Evolutionary conservation across 768 basidiomycete species (phyloP).

Genomic region (Exsudoporus frostii): DNA sequence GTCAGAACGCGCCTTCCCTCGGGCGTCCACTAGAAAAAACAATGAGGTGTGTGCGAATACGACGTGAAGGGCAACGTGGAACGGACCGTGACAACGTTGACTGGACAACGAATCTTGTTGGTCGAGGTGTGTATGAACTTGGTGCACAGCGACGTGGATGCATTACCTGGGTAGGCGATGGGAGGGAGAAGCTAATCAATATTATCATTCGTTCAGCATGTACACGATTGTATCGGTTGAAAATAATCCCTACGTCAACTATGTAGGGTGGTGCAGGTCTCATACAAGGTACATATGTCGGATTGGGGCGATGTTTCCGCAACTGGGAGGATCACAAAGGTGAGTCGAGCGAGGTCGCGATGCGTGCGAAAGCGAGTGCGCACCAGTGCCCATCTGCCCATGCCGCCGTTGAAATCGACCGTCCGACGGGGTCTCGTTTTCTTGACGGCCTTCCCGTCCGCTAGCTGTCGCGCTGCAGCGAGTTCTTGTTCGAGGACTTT

Average conservation of each 20-base stretch:
- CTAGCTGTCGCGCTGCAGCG: constrained; percentile 63
- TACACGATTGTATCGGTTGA: constrained; percentile 12
- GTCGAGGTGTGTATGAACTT: constrained; percentile 98
- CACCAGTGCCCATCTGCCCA: constrained; percentile 85
- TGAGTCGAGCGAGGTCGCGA: neutral
- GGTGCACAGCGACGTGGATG: constrained; percentile 91
- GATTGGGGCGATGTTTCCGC: constrained; percentile 75
- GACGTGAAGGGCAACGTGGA: neutral
- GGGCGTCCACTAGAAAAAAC: constrained; percentile 83
- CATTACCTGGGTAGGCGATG: constrained; percentile 86
- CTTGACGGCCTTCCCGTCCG: constrained; percentile 82
- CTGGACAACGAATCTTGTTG: constrained; percentile 97
- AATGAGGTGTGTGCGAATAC: neutral
- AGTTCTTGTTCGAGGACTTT: constrained; percentile 76
- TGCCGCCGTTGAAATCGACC: constrained; percentile 89
- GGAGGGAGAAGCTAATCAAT: constrained; percentile 81
- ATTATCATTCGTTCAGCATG: constrained; percentile 25
- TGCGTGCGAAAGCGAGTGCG: constrained; percentile 24
- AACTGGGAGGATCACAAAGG: constrained; percentile 40
- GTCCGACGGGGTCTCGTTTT: constrained; percentile 91
- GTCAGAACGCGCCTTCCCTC: constrained; percentile 92
- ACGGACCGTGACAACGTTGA: constrained; percentile 90
- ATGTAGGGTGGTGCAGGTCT: constrained; percentile 86
- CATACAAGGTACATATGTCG: constrained; percentile 70
- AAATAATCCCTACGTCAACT: constrained; percentile 65